Percentiles rank a stretch among this genome's conserved stretches.
Evolutionary conservation across 2,329 filamentous ascomycete species (phyloP).

Genomic region (Chaetomiaceae sp.): DNA sequence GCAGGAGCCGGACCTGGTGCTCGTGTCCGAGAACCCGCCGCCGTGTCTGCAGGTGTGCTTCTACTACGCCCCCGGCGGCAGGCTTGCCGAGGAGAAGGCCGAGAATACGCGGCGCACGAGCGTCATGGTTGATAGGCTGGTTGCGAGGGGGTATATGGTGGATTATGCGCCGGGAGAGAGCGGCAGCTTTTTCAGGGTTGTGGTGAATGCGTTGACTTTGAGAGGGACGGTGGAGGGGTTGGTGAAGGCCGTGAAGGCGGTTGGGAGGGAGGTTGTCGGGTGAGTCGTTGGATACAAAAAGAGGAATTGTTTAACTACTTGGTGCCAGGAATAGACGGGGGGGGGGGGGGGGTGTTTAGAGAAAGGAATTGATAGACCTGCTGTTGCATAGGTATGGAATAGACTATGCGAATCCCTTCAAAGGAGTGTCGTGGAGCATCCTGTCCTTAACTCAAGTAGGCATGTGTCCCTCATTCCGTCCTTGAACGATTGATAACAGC

Average conservation of each 20-base stretch:
- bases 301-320: too few relatives aligned
- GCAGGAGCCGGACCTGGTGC: conserved; percentile 54
- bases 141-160: conserved; percentile 53
- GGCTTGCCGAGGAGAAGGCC: conserved; percentile 38
- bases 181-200: conserved; percentile 56
- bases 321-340: too few relatives aligned
- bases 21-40: conserved; percentile 71
- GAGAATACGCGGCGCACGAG: conserved; percentile 48
- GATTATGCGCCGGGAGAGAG: conserved; percentile 55
- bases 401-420: neutral
- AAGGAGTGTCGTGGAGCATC: too few relatives aligned
- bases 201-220: conserved; percentile 54
- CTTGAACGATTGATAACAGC: too few relatives aligned
- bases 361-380: neutral
- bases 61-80: conserved; percentile 65
- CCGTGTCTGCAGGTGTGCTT: conserved; percentile 95
- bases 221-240: conserved; percentile 48
- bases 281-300: neutral
- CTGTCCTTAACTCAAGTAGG: too few relatives aligned
- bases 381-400: neutral
- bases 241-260: conserved; percentile 48
- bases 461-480: too few relatives aligned
- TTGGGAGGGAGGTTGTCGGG: conserved; percentile 33
- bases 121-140: conserved; percentile 44
- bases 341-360: neutral